Evolutionary conservation across 805 yeast species (phyloP), one percentile per base, ranked within the genome.

Genomic region (Lipomyces kockii): DNA sequence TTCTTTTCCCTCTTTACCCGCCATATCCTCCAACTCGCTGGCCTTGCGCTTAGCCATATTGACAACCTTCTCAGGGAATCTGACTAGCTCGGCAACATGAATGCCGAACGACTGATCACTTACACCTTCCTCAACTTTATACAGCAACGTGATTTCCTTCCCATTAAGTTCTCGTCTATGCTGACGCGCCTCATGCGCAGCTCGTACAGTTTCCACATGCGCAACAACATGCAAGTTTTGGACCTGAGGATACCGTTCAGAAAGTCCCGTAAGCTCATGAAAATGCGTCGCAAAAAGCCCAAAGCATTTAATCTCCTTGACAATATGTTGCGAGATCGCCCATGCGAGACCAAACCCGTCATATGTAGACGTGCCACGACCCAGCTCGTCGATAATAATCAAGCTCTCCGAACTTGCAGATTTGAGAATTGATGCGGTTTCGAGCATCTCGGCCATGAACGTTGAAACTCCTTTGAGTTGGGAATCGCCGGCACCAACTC

Each of bases 401-500:
- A 95, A 83, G 6, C 97, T 92, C 69, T 90, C 88, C 37, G 82
- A 78, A 0, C 95, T 88, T 1, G 97, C 93, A 7, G 90, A 86
- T 67, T 90, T 87, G 65, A 95, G 82, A 71, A 95, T 94, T 1
- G 94, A 86, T 0, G 97, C 89, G 62, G 97, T 91, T 75, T 95
- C 99, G 62, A 92, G 82, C 98, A 95, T 92, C 78, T 95, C 99
- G 34, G 97, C 91, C 91, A 91, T 90, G 74, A 95, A 95, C 0
- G 99, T 95, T 0, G 98, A 93, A 35, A 95, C 91, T 32, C 99
- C 99, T 78, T 94, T 93, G 75, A 95, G 83, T 79, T 95, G 99
- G 0, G 98, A 94, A 77, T 95, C 99, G 12, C 98, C 97, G 2
- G 99, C 98, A 11, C 99, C 99, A n/a, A 95, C 97, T 76, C 99